Evolutionary conservation across 352 stramenopile genomes (phyloP).

Genomic region (Pythium phragmiticola): DNA sequence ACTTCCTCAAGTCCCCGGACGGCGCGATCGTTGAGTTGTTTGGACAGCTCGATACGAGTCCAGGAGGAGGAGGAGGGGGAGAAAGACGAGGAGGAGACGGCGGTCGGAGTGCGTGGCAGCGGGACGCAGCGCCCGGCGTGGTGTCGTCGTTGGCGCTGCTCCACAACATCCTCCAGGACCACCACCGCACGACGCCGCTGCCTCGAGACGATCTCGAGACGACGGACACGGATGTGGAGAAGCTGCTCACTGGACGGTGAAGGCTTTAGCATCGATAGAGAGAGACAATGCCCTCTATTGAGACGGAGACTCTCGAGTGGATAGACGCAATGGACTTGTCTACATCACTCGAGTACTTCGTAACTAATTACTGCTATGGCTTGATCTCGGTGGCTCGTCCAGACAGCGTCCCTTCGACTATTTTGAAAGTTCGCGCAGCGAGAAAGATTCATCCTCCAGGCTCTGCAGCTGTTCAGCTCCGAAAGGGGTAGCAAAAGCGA

Average conservation of each 20-base stretch:
- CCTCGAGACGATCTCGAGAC: not conserved
- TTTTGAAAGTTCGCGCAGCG: too few relatives aligned
- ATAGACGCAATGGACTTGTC: not conserved
- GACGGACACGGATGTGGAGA: not conserved
- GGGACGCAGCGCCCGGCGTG: slow-evolving; percentile 26
- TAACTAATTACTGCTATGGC: too few relatives aligned
- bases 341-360: too few relatives aligned
- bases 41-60: slow-evolving; percentile 41
- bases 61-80: not conserved
- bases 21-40: slow-evolving; percentile 89
- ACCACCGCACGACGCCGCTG: slow-evolving; percentile 13
- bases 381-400: not conserved
- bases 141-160: slow-evolving; percentile 42
- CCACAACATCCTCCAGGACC: slow-evolving; percentile 55
- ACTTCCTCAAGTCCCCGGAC: slow-evolving; percentile 85
- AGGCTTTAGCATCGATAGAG: not conserved
- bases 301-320: not conserved
- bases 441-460: too few relatives aligned
- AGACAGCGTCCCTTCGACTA: not conserved
- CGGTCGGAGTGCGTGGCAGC: slow-evolving; percentile 40
- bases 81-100: not conserved
- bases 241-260: slow-evolving; percentile 9
- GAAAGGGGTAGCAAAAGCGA: too few relatives aligned
- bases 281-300: not conserved
- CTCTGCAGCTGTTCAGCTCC: too few relatives aligned